A percentile compares a stretch with the other conserved stretches of the same genome.
Conservation (phyloP, 768 basidiomycete species). For the Trametes cingulata region DNA sequence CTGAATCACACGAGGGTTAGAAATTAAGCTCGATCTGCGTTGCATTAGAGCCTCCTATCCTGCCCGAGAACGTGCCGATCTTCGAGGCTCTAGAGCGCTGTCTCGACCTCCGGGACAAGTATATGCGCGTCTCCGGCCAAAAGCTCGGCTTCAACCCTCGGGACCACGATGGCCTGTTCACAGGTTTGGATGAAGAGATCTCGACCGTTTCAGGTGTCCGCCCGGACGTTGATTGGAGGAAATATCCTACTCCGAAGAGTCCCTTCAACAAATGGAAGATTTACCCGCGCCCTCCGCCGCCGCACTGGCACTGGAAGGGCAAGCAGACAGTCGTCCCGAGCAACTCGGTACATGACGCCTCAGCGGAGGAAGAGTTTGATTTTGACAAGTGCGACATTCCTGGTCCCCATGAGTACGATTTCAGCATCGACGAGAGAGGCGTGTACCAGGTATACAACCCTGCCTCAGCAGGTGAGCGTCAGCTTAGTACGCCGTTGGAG, state of each 20-base stretch:
- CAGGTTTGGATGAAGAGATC: constrained; percentile 60
- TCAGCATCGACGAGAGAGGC: constrained; percentile 81
- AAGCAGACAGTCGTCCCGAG: constrained; percentile 35
- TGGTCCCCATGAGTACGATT: constrained; percentile 59
- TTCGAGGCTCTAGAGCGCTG: constrained; percentile 80
- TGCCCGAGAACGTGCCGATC: constrained; percentile 38
- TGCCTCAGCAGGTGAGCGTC: not conserved
- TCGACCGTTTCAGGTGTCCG: constrained; percentile 68
- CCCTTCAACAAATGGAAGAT: constrained; percentile 74
- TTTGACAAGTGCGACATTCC: constrained; percentile 79
- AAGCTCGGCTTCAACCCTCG: constrained; percentile 93
- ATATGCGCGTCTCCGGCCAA: constrained; percentile 85
- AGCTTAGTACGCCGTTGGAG: too few species aligned
- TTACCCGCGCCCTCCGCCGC: constrained; percentile 91
- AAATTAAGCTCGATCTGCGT: constrained; percentile 18
- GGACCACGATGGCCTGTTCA: constrained; percentile 83
- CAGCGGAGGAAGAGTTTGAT: constrained; percentile 55
- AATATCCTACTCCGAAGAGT: constrained; percentile 30
- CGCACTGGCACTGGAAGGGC: constrained; percentile 89
- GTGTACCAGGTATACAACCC: constrained; percentile 80
- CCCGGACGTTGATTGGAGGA: constrained; percentile 52
- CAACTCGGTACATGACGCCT: constrained; percentile 24
- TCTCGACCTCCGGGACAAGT: constrained; percentile 92
- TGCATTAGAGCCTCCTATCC: constrained; percentile 16
- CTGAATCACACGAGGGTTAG: not conserved